A percentile compares a stretch with the other conserved stretches of the same genome.
Evolutionary conservation across 202 grass and related monocot genomes (phyloP).

Genomic region (Bolboschoenoplectus hybrid): DNA sequence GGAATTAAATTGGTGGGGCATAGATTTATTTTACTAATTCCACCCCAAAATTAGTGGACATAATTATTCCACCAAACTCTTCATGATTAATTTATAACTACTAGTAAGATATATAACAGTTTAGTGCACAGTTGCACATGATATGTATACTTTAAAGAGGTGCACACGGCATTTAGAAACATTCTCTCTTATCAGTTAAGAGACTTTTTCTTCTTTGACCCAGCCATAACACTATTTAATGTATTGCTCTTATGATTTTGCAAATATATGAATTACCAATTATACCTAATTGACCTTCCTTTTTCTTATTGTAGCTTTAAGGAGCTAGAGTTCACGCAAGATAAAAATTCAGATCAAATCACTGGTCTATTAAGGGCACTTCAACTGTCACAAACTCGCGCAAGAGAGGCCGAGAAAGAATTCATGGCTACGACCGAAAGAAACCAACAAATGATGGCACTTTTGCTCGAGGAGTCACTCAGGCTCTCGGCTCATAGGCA

Average conservation of each 20-base stretch:
- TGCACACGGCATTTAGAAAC: background rate
- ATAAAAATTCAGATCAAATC: slow-evolving; percentile 40
- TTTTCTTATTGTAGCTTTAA: background rate
- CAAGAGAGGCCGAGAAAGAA: slow-evolving; percentile 78
- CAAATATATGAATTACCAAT: background rate
- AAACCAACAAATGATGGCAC: slow-evolving; percentile 55
- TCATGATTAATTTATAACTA: background rate
- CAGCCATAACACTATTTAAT: background rate
- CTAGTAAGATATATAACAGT: background rate
- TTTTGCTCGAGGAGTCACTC: slow-evolving; percentile 71
- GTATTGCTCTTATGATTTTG: background rate
- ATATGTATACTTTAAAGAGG: background rate
- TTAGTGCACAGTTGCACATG: background rate
- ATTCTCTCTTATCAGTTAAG: background rate
- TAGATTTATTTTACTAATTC: background rate
- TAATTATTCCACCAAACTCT: background rate
- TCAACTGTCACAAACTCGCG: slow-evolving; percentile 92
- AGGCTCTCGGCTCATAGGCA: slow-evolving; percentile 77
- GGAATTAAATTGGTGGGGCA: background rate
- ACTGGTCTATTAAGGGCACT: slow-evolving; percentile 64
- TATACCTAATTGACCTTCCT: background rate
- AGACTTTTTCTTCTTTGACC: background rate
- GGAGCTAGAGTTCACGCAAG: slow-evolving; percentile 34
- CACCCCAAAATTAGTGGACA: background rate
- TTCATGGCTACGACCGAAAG: slow-evolving; percentile 50